A percentile compares a stretch with the other conserved stretches of the same genome.
phyloP scores from a whole-genome alignment of 1,284 basidiomycete genomes.

The Phlebopus sp. region DNA sequence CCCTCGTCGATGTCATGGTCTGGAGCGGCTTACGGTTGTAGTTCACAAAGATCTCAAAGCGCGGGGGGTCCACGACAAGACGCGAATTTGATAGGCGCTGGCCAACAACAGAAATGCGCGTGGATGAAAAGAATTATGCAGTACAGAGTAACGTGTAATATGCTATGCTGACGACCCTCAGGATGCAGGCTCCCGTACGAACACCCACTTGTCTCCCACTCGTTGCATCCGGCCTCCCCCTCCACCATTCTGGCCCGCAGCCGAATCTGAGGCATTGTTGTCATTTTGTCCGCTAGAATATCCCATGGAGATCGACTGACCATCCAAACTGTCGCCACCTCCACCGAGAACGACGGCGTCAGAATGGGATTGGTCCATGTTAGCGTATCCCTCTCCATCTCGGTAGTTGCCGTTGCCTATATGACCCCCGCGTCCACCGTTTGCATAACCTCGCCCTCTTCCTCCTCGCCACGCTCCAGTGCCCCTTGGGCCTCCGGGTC shows the following conservation, averaged over 20 bases:
- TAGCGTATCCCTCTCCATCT: constrained; percentile 32
- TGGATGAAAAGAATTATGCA: constrained; percentile 10
- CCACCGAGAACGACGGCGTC: constrained; percentile 59
- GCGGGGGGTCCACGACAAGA: neutral
- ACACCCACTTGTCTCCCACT: constrained; percentile 71
- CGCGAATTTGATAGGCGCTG: neutral
- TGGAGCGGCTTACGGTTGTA: neutral
- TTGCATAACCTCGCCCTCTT: constrained; percentile 34
- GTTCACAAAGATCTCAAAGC: neutral
- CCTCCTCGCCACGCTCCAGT: constrained; percentile 20
- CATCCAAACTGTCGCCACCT: constrained; percentile 23
- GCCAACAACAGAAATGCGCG: neutral
- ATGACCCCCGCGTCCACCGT: constrained; percentile 31
- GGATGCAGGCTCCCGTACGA: constrained; percentile 43
- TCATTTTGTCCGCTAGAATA: constrained; percentile 4
- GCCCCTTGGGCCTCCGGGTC: constrained; percentile 12
- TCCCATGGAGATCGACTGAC: constrained; percentile 11
- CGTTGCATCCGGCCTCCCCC: constrained; percentile 61
- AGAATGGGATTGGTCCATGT: constrained; percentile 30
- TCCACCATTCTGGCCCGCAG: constrained; percentile 21
- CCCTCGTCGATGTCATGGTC: too few species aligned
- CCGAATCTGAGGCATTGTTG: neutral
- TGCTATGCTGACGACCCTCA: constrained; percentile 13
- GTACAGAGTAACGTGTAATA: constrained; percentile 25
- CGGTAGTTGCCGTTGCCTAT: constrained; percentile 33